phyloP scores from a whole-genome alignment of 495 filamentous ascomycete species.

The Chaetomidium leptoderma region DNA sequence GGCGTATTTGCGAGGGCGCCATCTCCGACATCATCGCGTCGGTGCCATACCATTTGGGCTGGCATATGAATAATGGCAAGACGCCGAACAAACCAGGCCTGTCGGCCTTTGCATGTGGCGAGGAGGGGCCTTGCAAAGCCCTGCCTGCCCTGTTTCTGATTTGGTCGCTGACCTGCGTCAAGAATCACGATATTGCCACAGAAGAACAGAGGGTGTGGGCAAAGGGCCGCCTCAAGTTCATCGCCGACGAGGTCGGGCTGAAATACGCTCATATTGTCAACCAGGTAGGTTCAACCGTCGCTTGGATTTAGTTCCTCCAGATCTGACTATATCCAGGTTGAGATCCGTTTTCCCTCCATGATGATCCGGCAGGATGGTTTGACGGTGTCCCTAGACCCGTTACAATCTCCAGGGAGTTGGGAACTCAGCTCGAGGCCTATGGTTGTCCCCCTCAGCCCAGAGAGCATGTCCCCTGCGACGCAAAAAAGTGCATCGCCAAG shows the following conservation, averaged over 20 bases:
- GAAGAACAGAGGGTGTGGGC: conserved; percentile 45
- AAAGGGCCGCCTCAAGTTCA: conserved; percentile 39
- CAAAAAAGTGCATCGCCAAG: not conserved
- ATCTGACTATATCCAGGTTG: conserved; percentile 24
- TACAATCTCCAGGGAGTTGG: not conserved
- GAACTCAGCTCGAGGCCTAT: not conserved
- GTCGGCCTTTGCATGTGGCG: conserved; percentile 38
- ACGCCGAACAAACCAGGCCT: conserved; percentile 16
- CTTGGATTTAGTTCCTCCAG: not conserved
- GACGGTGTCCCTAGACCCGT: conserved; percentile 19
- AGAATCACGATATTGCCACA: conserved; percentile 42
- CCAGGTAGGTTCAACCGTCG: conserved; percentile 24
- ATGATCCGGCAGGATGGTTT: conserved; percentile 41
- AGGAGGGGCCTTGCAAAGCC: conserved; percentile 37
- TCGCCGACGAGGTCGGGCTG: conserved; percentile 41
- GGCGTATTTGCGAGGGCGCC: conserved; percentile 36
- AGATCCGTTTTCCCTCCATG: conserved; percentile 49
- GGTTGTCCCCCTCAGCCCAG: not conserved
- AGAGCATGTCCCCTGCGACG: conserved; percentile 4
- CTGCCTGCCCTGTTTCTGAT: conserved; percentile 44
- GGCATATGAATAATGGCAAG: conserved; percentile 35
- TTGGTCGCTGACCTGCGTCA: conserved; percentile 35
- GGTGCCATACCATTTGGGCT: conserved; percentile 51
- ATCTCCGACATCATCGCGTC: conserved; percentile 49
- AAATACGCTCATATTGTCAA: conserved; percentile 43